phyloP scores from a whole-genome alignment of 441 rosid species.

The Bruguiera hainesii region DNA sequence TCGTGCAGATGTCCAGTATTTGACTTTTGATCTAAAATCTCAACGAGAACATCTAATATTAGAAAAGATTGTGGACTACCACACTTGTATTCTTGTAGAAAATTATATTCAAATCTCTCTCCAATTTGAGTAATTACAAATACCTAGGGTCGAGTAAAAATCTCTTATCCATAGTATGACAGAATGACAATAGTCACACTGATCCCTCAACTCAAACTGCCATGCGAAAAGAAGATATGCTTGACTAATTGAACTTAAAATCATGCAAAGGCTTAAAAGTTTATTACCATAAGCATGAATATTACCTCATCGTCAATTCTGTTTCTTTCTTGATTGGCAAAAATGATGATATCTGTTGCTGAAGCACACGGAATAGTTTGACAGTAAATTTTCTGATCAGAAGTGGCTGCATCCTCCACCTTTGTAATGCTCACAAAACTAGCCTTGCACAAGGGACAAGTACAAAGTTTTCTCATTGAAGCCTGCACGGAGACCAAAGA shows the following conservation, averaged over 20 bases:
- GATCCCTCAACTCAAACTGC: background rate
- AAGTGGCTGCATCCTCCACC: conserved; percentile 67
- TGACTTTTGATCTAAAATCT: too few relatives aligned
- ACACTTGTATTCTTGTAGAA: too few relatives aligned
- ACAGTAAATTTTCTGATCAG: conserved; percentile 89
- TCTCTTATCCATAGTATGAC: too few relatives aligned
- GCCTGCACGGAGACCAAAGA: conserved; percentile 38
- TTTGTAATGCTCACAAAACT: conserved; percentile 61
- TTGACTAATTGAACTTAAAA: background rate
- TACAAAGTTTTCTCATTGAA: conserved; percentile 52
- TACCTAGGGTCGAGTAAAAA: too few relatives aligned
- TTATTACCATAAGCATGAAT: background rate
- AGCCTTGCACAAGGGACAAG: conserved; percentile 90
- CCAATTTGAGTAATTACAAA: too few relatives aligned
- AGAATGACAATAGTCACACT: too few relatives aligned
- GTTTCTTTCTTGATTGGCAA: conserved; percentile 39
- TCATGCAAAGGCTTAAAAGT: background rate
- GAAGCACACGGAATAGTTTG: conserved; percentile 72
- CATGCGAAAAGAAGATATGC: background rate
- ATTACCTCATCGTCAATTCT: conserved; percentile 49
- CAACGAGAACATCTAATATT: too few relatives aligned
- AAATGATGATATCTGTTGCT: conserved; percentile 38
- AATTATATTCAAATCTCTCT: too few relatives aligned
- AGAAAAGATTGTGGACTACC: too few relatives aligned
- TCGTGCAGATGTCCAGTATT: too few relatives aligned